These are phyloP conservation scores for Saprolegnia parasitica DNA, from an alignment of 352 stramenopile species.

Conservation along the genomic window DNA sequence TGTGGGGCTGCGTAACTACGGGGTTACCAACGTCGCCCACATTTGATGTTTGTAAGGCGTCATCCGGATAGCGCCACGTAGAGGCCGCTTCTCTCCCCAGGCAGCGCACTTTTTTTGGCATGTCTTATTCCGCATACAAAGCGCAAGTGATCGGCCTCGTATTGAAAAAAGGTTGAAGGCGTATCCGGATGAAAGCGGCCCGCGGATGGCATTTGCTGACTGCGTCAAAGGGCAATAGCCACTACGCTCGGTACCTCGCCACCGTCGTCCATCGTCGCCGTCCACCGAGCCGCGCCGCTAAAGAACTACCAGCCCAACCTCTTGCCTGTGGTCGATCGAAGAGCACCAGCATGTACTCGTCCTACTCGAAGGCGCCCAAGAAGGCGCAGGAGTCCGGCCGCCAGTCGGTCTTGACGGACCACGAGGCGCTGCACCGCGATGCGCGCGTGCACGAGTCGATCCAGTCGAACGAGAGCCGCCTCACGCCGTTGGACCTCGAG, in stretches of 20 bases:
- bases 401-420: slow-evolving; percentile 70
- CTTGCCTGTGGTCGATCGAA: neutral
- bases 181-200: neutral
- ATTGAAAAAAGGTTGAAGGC: neutral
- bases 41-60: too few relatives aligned
- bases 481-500: slow-evolving; percentile 77
- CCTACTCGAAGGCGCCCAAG: slow-evolving; percentile 64
- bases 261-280: neutral
- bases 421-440: slow-evolving; percentile 79
- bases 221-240: slow-evolving; percentile 2
- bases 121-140: neutral
- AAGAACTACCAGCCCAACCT: neutral
- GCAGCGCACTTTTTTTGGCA: too few relatives aligned
- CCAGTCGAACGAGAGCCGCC: slow-evolving; percentile 73
- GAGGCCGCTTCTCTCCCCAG: too few relatives aligned
- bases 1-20: too few relatives aligned
- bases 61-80: too few relatives aligned
- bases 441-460: slow-evolving; percentile 65
- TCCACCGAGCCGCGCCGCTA: neutral
- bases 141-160: neutral
- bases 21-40: too few relatives aligned
- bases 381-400: slow-evolving; percentile 49
- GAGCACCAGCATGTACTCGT: slow-evolving; percentile 68
- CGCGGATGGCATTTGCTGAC: neutral
- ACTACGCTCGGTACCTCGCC: neutral